Base-by-base conservation (phyloP, 257 asterid genomes). In the Capsicum chinense region DNA sequence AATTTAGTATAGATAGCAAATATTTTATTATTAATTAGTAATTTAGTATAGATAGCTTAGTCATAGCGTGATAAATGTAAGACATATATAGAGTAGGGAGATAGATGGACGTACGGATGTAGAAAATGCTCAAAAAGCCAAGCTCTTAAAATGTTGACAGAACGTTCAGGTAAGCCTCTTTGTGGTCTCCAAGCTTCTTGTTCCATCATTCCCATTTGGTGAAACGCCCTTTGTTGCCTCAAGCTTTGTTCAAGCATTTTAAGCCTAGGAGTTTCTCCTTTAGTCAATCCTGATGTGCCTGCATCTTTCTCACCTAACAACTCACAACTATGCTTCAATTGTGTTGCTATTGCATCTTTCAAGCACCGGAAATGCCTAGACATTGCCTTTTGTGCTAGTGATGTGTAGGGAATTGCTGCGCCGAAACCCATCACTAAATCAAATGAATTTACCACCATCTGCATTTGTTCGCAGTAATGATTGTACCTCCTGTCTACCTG, bases 101-200 rank as follows among this genome's bases (percentile, higher is more conserved):
- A 13, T 56, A 57, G 58, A 63, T 76, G 68, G 44, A 87, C 99
- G 86, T 95, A 97, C 99, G 99, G 99, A 88, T 97, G 94, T 9
- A 97, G 90, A 83, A 97, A 97, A 91, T 97, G 99, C 86, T 97
- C 99, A 79, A 97, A 97, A 85, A 97, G 99, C 99, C 99, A 97
- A 59, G 99, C 97, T 83, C 99, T 87, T 82, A 97, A 88, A 67
- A 94, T 91, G 90, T 93, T 97, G 82, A 97, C 99, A 0, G 99
- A 97, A 6, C 99, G 89, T 85, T 95, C 99, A n/a, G 99, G 99
- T 87, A 97, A 62, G 1, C 99, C 99, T 47, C 99, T 74, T 66
- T 95, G 99, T 3, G 99, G 99, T 83, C 99, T 79, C 99, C 99
- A 97, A 0, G 99, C 99, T 86, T 95, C 99, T 83, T 97, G 99